These are phyloP conservation scores for Candida ascalaphidarum DNA, from an alignment of 805 yeast species.

Conservation along the genomic window DNA sequence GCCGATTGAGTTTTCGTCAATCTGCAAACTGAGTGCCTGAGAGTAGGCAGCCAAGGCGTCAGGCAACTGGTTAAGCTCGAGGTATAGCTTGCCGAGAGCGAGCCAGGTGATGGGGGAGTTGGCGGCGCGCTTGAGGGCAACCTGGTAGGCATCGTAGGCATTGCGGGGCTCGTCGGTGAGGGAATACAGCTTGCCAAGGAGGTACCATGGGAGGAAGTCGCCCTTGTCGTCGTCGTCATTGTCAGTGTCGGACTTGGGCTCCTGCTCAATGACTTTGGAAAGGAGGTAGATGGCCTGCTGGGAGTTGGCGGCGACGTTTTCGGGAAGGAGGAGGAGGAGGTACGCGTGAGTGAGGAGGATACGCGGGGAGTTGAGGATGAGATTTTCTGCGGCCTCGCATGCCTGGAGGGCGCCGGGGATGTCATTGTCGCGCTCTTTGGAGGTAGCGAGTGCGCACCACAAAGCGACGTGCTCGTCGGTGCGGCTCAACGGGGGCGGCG, in stretches of 20 bases:
- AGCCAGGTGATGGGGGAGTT: constrained; percentile 57
- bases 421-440: constrained; percentile 44
- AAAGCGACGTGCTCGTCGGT: constrained; percentile 39
- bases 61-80: constrained; percentile 50
- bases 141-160: constrained; percentile 49
- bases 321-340: constrained; percentile 33
- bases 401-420: constrained; percentile 39
- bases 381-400: constrained; percentile 39
- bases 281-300: constrained; percentile 10
- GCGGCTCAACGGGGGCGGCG: constrained; percentile 38
- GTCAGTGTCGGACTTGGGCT: constrained; percentile 4
- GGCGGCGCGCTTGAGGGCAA: constrained; percentile 45
- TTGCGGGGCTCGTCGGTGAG: constrained; percentile 36
- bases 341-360: constrained; percentile 42
- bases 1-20: constrained; percentile 37
- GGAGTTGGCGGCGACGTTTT: constrained; percentile 8
- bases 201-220: constrained; percentile 52
- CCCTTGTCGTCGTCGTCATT: constrained; percentile 19
- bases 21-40: constrained; percentile 49
- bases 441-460: constrained; percentile 47
- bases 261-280: constrained; percentile 9
- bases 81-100: constrained; percentile 53
- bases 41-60: constrained; percentile 64
- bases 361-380: constrained; percentile 37
- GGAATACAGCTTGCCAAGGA: constrained; percentile 46